Conservation (phyloP, 768 basidiomycete genomes). For the Hygrocybe punicea region DNA sequence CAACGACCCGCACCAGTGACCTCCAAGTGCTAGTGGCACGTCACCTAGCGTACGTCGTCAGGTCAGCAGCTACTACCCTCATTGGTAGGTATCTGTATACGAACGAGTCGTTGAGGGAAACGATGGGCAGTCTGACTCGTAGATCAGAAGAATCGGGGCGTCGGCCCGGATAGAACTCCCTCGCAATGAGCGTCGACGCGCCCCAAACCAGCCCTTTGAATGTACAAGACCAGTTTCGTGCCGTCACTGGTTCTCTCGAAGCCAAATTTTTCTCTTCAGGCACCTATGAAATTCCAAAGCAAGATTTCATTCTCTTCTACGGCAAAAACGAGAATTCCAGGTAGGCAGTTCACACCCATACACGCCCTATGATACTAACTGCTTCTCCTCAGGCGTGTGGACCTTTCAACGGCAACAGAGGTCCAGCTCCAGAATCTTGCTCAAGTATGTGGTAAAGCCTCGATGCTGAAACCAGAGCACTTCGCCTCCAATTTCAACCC, state of each 20-base stretch:
- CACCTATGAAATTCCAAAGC: background rate
- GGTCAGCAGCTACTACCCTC: background rate
- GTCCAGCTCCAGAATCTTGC: background rate
- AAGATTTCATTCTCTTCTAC: background rate
- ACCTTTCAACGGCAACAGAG: background rate
- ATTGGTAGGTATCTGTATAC: too few relatives aligned
- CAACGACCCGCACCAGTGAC: background rate
- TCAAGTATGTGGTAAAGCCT: background rate
- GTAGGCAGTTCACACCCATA: background rate
- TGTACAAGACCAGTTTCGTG: background rate
- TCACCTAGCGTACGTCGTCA: background rate
- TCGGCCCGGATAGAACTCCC: too few relatives aligned
- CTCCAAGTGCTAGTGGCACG: background rate
- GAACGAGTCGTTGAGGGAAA: too few relatives aligned
- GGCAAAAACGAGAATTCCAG: background rate
- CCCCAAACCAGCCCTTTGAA: too few relatives aligned
- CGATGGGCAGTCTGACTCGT: too few relatives aligned
- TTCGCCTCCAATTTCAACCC: constrained; percentile 3
- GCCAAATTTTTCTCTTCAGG: background rate
- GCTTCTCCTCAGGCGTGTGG: background rate
- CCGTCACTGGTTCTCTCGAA: background rate
- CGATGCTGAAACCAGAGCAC: background rate
- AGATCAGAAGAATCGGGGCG: too few relatives aligned
- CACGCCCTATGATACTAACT: background rate
- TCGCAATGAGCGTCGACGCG: too few relatives aligned